Base-by-base conservation (phyloP, 768 basidiomycete genomes). In the Daedaleopsis nitida region DNA sequence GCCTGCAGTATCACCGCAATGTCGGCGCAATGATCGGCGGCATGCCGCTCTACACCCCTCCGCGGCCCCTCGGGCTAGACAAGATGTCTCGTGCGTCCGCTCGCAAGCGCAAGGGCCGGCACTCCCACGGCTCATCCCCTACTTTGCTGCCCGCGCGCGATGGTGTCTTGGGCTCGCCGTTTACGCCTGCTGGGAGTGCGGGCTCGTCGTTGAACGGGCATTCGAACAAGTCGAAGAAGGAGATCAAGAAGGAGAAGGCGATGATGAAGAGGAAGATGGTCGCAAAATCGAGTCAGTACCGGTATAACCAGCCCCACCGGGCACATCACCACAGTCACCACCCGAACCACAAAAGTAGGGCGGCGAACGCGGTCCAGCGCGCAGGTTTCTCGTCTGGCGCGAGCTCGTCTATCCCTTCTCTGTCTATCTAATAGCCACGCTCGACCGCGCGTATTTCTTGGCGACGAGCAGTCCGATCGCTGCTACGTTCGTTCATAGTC, bases 191-290 rank as follows among this genome's bases (percentile, higher is more conserved):
- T 27, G 73, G 73, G 54, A 65, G 70, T 37, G 45, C 57, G 14
- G 59, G 57, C 19, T 50, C 63, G 37, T 63, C 53, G 27, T 52
- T 52, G 16, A 64, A 74, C 56, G 65, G 69, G 2, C 76, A 74
- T 23, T 70, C 75, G 47, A 76, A 75, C 34, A 72, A 79, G 45
- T 77, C 79, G 63, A 70, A 71, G 60, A 87, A 86, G 71, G 88
- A 91, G 74, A 74, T 81, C 63, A 78, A 84, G 66, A 78, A 83
- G 68, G 88, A 91, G 76, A 84, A 83, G 69, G 89, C 87, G 76
- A 77, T 83, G 73, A 61, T 70, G 63, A 86, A 87, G 73, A 80
- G 84, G 82, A 87, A 77, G 80, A 76, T 73, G 78, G 77, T 69
- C 77, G 76, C 65, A 70, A 82, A 58, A 68, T 61, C 70, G 49